A percentile compares a stretch with the other conserved stretches of the same genome.
These are phyloP conservation scores for Leishmania lainsoni DNA, from an alignment of 208 protist species.

Conservation along the genomic window DNA sequence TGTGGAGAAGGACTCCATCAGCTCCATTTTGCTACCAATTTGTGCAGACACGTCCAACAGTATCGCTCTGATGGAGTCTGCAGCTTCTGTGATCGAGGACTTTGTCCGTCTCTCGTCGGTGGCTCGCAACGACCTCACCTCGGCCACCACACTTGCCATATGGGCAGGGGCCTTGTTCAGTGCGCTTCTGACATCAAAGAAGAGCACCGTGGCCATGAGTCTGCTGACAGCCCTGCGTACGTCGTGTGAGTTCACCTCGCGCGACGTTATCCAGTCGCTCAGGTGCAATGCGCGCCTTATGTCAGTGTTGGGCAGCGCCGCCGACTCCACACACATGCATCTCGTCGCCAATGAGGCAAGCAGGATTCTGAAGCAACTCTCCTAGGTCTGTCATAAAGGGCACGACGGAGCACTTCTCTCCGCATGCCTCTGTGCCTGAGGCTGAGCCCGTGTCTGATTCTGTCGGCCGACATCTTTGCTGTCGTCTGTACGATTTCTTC, in stretches of 20 bases:
- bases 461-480: too few species aligned
- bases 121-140: conserved; percentile 51
- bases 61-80: conserved; percentile 40
- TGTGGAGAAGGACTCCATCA: conserved; percentile 37
- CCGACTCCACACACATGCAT: conserved; percentile 20
- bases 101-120: conserved; percentile 41
- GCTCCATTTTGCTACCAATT: conserved; percentile 55
- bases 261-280: conserved; percentile 12
- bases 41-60: conserved; percentile 35
- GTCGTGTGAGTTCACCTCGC: conserved; percentile 34
- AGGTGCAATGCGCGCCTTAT: conserved; percentile 16
- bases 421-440: background rate
- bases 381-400: background rate
- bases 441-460: background rate
- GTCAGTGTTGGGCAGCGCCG: conserved; percentile 21
- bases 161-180: conserved; percentile 36
- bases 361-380: conserved; percentile 26
- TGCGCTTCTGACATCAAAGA: conserved; percentile 28
- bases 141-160: conserved; percentile 24
- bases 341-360: conserved; percentile 35
- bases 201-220: conserved; percentile 37
- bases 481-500: background rate
- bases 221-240: conserved; percentile 53
- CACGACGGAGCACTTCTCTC: background rate
- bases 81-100: conserved; percentile 50